These are phyloP conservation scores for Neurospora sp. DNA, from an alignment of 495 filamentous ascomycete genomes.

Conservation along the genomic window DNA sequence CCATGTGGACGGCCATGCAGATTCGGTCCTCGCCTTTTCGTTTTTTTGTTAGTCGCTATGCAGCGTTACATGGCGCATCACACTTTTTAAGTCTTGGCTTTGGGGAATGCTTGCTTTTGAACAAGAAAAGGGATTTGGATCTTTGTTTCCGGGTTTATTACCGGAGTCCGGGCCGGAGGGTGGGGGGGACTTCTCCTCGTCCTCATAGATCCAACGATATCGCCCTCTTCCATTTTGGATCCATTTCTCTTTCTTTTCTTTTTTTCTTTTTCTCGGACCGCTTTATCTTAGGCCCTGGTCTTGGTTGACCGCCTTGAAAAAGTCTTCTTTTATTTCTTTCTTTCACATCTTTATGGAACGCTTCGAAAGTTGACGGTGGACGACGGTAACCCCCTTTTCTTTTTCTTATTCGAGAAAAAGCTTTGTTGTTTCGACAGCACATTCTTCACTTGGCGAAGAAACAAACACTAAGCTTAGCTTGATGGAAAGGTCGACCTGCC, in stretches of 20 bases:
- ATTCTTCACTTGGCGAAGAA: not conserved
- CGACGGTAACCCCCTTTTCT: not conserved
- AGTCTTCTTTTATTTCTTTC: not conserved
- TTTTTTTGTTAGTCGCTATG: not conserved
- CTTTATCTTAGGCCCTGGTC: not conserved
- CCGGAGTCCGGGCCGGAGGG: not conserved
- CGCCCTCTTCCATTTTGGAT: not conserved
- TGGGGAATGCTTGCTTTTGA: not conserved
- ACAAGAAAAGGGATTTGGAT: not conserved
- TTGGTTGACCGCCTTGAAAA: not conserved
- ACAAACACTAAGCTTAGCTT: not conserved
- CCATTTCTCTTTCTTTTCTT: not conserved
- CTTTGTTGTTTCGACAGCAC: not conserved
- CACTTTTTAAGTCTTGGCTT: not conserved
- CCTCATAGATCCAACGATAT: not conserved
- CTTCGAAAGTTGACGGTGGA: not conserved
- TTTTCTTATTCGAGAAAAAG: not conserved
- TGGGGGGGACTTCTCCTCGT: not conserved
- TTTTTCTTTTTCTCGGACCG: not conserved
- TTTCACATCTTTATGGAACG: not conserved
- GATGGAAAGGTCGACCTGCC: not conserved
- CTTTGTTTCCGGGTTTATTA: not conserved
- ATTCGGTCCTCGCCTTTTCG: not conserved
- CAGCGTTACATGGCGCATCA: not conserved
- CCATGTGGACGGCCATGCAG: no score